A percentile compares a stretch with the other conserved stretches of the same genome.
These are phyloP conservation scores for Lithospermum erythrorhizon DNA, from an alignment of 257 asterid species.

Conservation along the genomic window DNA sequence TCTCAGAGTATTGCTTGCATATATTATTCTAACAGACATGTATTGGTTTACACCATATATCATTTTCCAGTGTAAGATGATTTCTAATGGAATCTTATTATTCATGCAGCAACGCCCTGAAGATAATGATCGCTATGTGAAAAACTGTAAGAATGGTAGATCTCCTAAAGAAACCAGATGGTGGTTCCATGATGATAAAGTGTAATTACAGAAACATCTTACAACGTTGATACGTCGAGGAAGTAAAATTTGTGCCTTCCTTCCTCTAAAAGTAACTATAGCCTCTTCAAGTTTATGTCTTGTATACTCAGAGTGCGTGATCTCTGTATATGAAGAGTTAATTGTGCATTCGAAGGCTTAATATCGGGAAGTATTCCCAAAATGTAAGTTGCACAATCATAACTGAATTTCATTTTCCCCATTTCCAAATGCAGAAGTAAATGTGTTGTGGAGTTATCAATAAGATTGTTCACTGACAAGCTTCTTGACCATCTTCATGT, in stretches of 20 bases:
- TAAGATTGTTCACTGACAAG: background rate
- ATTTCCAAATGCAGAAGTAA: background rate
- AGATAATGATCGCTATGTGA: conserved; percentile 90
- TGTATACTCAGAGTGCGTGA: conserved; percentile 11
- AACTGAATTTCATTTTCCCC: background rate
- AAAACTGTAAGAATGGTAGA: conserved; percentile 84
- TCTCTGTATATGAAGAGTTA: conserved; percentile 16
- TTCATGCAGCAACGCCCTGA: conserved; percentile 87
- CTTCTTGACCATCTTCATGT: background rate
- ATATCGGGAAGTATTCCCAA: background rate
- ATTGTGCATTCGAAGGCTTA: conserved; percentile 8
- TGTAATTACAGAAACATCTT: conserved; percentile 28
- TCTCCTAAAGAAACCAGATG: conserved; percentile 99
- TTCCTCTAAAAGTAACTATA: conserved; percentile 9
- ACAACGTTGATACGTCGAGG: conserved; percentile 3
- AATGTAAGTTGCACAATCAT: background rate
- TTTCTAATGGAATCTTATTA: conserved; percentile 1
- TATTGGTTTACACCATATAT: background rate
- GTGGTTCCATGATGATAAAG: conserved; percentile 99
- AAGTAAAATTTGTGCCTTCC: conserved; percentile 10
- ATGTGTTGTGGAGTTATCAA: background rate
- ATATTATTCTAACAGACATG: background rate
- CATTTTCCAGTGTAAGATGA: background rate
- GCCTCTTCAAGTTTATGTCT: conserved; percentile 6
- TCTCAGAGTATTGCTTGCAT: background rate